phyloP scores from a whole-genome alignment of 2,329 filamentous ascomycete genomes.

The Epichloe festucae region DNA sequence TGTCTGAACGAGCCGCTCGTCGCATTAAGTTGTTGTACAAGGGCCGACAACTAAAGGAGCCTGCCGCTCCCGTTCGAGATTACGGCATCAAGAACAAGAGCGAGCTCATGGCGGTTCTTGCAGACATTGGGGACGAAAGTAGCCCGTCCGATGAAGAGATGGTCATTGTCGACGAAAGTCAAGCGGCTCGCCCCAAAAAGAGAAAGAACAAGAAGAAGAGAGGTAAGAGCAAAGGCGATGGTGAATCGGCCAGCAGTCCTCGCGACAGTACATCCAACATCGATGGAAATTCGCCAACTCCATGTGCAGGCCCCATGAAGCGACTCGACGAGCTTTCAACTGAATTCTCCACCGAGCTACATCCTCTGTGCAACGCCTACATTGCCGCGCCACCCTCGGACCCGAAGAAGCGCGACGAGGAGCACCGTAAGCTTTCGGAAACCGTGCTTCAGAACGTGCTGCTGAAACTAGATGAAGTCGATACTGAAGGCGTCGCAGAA shows the following conservation, averaged over 20 bases:
- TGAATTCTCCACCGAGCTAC: conserved; percentile 50
- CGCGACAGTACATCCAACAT: conserved; percentile 30
- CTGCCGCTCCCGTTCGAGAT: conserved; percentile 41
- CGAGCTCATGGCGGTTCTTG: conserved; percentile 40
- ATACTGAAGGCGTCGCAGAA: conserved; percentile 55
- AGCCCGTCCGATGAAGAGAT: conserved; percentile 30
- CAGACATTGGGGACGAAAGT: conserved; percentile 24
- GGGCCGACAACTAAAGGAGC: conserved; percentile 56
- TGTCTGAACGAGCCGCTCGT: conserved; percentile 37
- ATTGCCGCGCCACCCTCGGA: conserved; percentile 50
- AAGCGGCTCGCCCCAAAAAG: conserved; percentile 25
- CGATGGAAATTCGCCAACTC: conserved; percentile 17
- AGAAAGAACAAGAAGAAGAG: conserved; percentile 32
- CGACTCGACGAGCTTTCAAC: conserved; percentile 54
- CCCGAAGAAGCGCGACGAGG: conserved; percentile 53
- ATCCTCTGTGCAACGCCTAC: conserved; percentile 54
- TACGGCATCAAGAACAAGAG: conserved; percentile 49
- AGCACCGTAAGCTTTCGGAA: conserved; percentile 64
- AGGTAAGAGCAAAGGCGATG: conserved; percentile 19
- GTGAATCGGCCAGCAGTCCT: conserved; percentile 30
- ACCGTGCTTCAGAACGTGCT: conserved; percentile 64
- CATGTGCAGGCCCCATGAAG: conserved; percentile 26
- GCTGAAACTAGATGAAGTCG: conserved; percentile 64
- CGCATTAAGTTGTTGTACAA: conserved; percentile 61
- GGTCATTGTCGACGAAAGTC: conserved; percentile 26